Percentiles rank a stretch among this genome's conserved stretches.
Conservation (phyloP, 2,329 filamentous ascomycete species). For the Talaromyces piceae region DNA sequence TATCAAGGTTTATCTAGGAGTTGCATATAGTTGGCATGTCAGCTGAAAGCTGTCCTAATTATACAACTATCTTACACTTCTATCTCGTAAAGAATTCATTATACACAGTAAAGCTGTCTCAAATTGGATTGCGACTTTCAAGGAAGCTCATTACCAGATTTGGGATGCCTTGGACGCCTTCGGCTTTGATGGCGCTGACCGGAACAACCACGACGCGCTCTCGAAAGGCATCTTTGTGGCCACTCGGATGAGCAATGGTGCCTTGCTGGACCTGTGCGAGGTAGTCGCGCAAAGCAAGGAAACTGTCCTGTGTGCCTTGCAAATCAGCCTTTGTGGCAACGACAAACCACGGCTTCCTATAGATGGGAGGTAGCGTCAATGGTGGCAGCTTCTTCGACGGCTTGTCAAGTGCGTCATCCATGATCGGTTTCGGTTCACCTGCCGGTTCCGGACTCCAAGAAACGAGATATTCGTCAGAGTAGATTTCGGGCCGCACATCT, state of each 20-base stretch:
- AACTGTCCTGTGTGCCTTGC: conserved; percentile 71
- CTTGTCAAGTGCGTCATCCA: neutral
- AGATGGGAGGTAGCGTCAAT: conserved; percentile 60
- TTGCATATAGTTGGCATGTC: too few species aligned
- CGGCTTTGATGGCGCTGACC: conserved; percentile 79
- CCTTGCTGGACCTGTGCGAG: conserved; percentile 59
- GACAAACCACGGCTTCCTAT: conserved; percentile 94
- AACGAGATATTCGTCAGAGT: conserved; percentile 55
- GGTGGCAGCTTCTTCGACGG: conserved; percentile 32
- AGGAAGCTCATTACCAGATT: conserved; percentile 36
- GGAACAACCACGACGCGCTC: conserved; percentile 60
- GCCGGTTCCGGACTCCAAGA: conserved; percentile 34
- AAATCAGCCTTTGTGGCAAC: conserved; percentile 90
- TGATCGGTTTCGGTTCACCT: neutral
- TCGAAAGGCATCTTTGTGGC: conserved; percentile 56
- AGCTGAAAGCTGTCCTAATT: neutral
- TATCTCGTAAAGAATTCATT: neutral
- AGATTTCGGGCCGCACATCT: conserved; percentile 57
- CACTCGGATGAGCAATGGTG: conserved; percentile 65
- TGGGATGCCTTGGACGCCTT: conserved; percentile 61
- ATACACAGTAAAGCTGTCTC: neutral
- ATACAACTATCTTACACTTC: neutral
- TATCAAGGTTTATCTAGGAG: too few species aligned
- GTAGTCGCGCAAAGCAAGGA: conserved; percentile 60
- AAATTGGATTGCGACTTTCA: conserved; percentile 18